Evolutionary conservation across 805 yeast species (phyloP).

Genomic region (Pichia californica): DNA sequence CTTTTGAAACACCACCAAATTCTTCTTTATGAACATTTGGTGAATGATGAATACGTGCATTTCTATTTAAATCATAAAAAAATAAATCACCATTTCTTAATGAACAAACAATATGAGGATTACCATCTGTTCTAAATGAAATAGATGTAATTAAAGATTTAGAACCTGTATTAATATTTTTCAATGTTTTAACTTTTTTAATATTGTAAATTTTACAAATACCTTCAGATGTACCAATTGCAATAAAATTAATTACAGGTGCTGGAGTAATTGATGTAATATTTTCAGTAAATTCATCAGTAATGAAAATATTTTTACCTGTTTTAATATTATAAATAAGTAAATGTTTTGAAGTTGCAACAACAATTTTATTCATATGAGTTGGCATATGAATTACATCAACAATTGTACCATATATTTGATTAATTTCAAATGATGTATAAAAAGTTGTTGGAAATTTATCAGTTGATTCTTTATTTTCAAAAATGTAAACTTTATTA

Average conservation of each 20-base stretch:
- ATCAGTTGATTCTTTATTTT: conserved; percentile 24
- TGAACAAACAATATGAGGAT: conserved; percentile 76
- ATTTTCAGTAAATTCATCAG: conserved; percentile 44
- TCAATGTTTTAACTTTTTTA: conserved; percentile 52
- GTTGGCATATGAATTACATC: conserved; percentile 81
- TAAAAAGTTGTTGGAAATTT: conserved; percentile 59
- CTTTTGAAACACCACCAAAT: conserved; percentile 72
- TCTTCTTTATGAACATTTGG: conserved; percentile 66
- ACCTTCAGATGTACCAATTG: conserved; percentile 70
- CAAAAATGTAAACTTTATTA: conserved; percentile 25
- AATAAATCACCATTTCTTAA: conserved; percentile 74
- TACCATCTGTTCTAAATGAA: conserved; percentile 89
- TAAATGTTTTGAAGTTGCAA: conserved; percentile 65
- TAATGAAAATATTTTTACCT: conserved; percentile 55
- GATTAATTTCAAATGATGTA: conserved; percentile 51
- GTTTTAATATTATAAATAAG: conserved; percentile 69
- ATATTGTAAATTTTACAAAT: conserved; percentile 60
- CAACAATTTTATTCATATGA: conserved; percentile 79
- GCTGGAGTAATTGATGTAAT: conserved; percentile 72
- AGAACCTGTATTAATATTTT: conserved; percentile 42
- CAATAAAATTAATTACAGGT: conserved; percentile 81
- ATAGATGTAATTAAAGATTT: conserved; percentile 45
- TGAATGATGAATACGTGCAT: conserved; percentile 68
- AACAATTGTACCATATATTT: conserved; percentile 66
- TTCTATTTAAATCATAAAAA: conserved; percentile 74